phyloP scores from a whole-genome alignment of 78 protist genomes.

The Chrysochromulina parva region DNA sequence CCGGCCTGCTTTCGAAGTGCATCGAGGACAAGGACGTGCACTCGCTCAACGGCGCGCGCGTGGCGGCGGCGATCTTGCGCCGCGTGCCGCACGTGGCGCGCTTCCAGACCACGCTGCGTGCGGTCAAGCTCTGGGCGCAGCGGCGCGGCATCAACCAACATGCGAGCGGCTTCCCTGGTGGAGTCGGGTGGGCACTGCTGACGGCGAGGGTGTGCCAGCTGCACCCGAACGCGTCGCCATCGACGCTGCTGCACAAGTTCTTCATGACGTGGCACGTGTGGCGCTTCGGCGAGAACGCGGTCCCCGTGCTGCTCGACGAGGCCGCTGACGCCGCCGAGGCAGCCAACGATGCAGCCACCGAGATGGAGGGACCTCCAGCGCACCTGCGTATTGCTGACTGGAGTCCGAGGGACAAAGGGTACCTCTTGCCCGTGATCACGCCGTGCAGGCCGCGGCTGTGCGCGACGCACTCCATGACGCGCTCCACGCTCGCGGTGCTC shows the following conservation, averaged over 20 bases:
- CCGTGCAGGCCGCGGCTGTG: constrained; percentile 94
- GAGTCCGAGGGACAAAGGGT: constrained; percentile 23
- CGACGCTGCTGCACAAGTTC: constrained; percentile 78
- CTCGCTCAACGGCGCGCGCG: constrained; percentile 78
- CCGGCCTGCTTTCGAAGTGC: constrained; percentile 37
- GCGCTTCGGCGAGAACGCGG: constrained; percentile 28
- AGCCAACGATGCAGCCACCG: neutral
- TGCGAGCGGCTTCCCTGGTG: constrained; percentile 84
- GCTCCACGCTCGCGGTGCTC: constrained; percentile 78
- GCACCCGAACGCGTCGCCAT: constrained; percentile 90
- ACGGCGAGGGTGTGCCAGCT: constrained; percentile 93
- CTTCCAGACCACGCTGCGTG: constrained; percentile 85
- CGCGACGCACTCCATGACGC: constrained; percentile 85
- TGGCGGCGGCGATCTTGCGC: constrained; percentile 80
- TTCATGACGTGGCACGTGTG: constrained; percentile 78
- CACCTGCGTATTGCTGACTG: too few species aligned
- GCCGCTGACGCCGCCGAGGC: neutral
- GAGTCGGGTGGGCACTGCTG: constrained; percentile 95
- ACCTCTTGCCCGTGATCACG: constrained; percentile 93
- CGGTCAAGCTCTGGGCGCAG: constrained; percentile 93
- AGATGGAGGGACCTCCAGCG: neutral
- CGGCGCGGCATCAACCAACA: constrained; percentile 85
- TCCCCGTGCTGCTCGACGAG: neutral
- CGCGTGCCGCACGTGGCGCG: constrained; percentile 82
- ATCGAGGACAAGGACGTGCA: constrained; percentile 60